phyloP scores from a whole-genome alignment of 805 yeast species.

The Torulaspora quercuum region DNA sequence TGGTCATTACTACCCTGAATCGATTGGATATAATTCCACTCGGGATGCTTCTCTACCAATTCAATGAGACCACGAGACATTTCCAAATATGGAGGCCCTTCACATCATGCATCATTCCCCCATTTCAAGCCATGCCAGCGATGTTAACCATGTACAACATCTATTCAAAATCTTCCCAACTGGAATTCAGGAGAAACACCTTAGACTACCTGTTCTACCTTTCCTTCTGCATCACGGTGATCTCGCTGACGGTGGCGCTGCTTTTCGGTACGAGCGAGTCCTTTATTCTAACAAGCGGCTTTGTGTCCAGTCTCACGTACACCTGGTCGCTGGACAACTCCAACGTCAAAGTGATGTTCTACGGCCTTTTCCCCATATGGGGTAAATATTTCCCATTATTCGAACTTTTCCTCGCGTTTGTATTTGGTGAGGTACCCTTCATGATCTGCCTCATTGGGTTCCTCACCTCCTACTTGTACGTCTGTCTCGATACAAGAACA shows the following conservation, averaged over 20 bases:
- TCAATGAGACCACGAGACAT: constrained; percentile 16
- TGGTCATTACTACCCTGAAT: constrained; percentile 43
- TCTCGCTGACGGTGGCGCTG: constrained; percentile 14
- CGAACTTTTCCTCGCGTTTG: constrained; percentile 39
- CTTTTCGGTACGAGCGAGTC: constrained; percentile 15
- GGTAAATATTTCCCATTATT: constrained; percentile 50
- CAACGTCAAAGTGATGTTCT: constrained; percentile 51
- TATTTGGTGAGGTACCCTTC: constrained; percentile 44
- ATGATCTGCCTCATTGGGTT: constrained; percentile 49
- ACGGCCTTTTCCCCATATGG: constrained; percentile 51
- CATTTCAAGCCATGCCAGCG: constrained; percentile 26
- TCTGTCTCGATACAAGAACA: constrained; percentile 59
- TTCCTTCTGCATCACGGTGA: constrained; percentile 20
- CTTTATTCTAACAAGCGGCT: constrained; percentile 25
- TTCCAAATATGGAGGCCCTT: constrained; percentile 33
- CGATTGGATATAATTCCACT: constrained; percentile 36
- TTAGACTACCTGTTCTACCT: constrained; percentile 31
- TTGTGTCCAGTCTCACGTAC: constrained; percentile 43
- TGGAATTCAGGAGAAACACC: constrained; percentile 24
- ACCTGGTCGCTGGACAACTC: constrained; percentile 60
- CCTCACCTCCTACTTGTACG: constrained; percentile 55
- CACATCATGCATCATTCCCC: constrained; percentile 29
- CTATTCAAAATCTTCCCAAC: constrained; percentile 27
- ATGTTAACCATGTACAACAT: constrained; percentile 29
- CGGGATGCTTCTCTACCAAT: constrained; percentile 21